A percentile compares a stretch with the other conserved stretches of the same genome.
phyloP scores from a whole-genome alignment of 2,329 filamentous ascomycete species.

The Ramichloridium luteum region DNA sequence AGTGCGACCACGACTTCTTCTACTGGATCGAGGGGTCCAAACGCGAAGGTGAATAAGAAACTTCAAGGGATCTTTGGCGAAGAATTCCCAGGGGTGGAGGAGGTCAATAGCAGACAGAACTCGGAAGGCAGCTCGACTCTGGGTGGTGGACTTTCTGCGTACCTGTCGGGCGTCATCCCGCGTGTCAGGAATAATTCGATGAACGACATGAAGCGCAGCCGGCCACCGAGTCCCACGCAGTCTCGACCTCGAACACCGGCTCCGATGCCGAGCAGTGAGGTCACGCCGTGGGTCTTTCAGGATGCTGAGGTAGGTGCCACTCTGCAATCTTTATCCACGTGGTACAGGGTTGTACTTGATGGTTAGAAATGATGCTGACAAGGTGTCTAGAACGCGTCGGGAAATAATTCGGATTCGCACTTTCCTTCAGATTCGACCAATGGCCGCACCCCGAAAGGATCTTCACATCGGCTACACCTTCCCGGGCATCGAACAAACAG shows the following conservation, averaged over 20 bases:
- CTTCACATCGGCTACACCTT: constrained; percentile 50
- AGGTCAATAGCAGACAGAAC: constrained; percentile 41
- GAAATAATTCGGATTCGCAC: constrained; percentile 22
- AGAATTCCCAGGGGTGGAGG: constrained; percentile 56
- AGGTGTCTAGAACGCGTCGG: too few species aligned
- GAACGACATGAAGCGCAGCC: constrained; percentile 43
- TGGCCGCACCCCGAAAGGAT: constrained; percentile 16
- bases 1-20: constrained; percentile 82
- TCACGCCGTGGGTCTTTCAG: constrained; percentile 96
- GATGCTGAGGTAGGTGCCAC: constrained; percentile 20
- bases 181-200: constrained; percentile 72
- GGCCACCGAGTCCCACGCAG: constrained; percentile 57
- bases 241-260: constrained; percentile 69
- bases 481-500: constrained; percentile 56
- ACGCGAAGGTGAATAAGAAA: constrained; percentile 58
- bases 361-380: too few species aligned
- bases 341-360: too few species aligned
- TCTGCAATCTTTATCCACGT: too few species aligned
- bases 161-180: constrained; percentile 29
- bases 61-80: constrained; percentile 88
- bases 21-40: constrained; percentile 57
- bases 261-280: constrained; percentile 51
- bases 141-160: constrained; percentile 39
- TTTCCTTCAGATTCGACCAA: constrained; percentile 21
- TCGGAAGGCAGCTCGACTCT: constrained; percentile 44